Evolutionary conservation across 2,329 filamentous ascomycete genomes (phyloP).

Genomic region (Ceratocystis cacaofunesta): DNA sequence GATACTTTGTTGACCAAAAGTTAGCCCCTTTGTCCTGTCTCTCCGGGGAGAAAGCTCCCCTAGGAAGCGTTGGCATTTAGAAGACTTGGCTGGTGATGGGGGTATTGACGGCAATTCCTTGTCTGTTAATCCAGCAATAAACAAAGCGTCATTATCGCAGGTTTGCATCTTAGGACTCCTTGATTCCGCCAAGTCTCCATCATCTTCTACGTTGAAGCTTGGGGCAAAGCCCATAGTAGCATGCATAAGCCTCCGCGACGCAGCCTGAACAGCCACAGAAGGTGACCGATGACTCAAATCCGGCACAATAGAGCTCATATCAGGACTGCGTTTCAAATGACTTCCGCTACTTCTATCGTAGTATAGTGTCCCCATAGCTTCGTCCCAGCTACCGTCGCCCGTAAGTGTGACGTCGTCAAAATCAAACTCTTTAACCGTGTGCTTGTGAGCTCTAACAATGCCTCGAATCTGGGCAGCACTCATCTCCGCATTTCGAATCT

Average conservation of each 20-base stretch:
- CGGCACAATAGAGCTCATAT: neutral
- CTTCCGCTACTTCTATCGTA: conserved; percentile 22
- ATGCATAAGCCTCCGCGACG: conserved; percentile 34
- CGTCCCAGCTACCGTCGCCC: conserved; percentile 60
- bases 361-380: conserved; percentile 60
- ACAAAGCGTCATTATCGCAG: conserved; percentile 21
- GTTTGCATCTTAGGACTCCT: neutral
- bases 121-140: conserved; percentile 34
- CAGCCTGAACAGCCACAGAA: conserved; percentile 41
- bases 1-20: neutral
- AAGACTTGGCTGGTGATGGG: conserved; percentile 21
- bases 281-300: conserved; percentile 21
- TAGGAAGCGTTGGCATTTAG: neutral
- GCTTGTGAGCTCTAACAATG: conserved; percentile 52
- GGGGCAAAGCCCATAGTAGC: conserved; percentile 22
- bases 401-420: conserved; percentile 62
- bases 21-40: neutral
- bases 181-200: neutral
- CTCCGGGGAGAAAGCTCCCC: neutral
- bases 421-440: conserved; percentile 59
- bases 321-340: conserved; percentile 27
- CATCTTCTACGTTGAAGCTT: neutral
- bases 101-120: conserved; percentile 27
- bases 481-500: conserved; percentile 58
- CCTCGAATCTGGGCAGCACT: conserved; percentile 54